Base-by-base conservation (phyloP, 2,329 filamentous ascomycete genomes). In the Aspergillus proliferans region DNA sequence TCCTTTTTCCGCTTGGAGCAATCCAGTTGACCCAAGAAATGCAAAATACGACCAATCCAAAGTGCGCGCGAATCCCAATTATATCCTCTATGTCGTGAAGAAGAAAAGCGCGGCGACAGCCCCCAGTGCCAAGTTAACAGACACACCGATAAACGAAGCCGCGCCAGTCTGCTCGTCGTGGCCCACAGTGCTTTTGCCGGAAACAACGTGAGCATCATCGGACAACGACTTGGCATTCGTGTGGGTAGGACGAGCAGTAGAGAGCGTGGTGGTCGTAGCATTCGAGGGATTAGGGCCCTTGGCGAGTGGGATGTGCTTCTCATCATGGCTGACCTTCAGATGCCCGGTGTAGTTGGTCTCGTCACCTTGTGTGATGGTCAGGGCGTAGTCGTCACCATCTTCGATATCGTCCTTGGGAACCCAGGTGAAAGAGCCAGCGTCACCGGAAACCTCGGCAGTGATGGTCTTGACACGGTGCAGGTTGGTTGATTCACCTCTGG, bases 271-370 rank as follows among this genome's bases (percentile, higher is more conserved):
- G 30, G 36, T 47, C 8, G 46, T 47, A n/a, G 50, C 24, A 3
- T n/a, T 26, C n/a, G 26, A 34, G 3, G 42, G 50, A 15, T 18
- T 48, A 40, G 52, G 41, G 34, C 19, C 47, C 50, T 39, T 54
- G 39, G 15, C 48, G 10, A 44, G 46, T 41, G 28, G 47, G 28
- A 21, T 55, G 39, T 34, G 45, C 39, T 21, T 56, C 48, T 60
- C 56, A 38, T 65, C 68, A 38, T 72, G 72, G 33, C 67, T 63
- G 42, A 80, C 61, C 28, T 61, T 58, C 62, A 84, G 72, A 26
- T 72, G 73, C 41, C 73, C 77, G 42, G 74, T 78, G 70, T 82
- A 84, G 70, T 84, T 84, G 63, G 70, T 59, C 43, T 65, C 52
- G 38, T 61, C 67, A 50, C 71, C 75, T 61, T 83, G 80, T 12